These are phyloP conservation scores for Boletus speciosus DNA, from an alignment of 768 basidiomycete genomes.

Conservation along the genomic window DNA sequence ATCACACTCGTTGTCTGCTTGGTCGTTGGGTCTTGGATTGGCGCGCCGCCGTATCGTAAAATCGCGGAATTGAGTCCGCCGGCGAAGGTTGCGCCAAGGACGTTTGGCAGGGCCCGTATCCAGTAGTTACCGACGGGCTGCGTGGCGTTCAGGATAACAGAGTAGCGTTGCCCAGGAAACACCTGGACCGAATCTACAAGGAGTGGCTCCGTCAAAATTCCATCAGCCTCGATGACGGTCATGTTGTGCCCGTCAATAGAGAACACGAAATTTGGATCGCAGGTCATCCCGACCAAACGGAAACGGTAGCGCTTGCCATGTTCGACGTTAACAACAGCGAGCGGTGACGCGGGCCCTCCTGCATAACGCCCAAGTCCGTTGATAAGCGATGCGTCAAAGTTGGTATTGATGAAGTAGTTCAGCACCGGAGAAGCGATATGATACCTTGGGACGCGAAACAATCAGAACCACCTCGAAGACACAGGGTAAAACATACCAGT, in stretches of 20 bases:
- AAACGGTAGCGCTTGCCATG: conserved; percentile 43
- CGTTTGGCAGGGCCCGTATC: conserved; percentile 41
- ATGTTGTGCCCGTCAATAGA: conserved; percentile 47
- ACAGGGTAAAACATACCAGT: conserved; percentile 16
- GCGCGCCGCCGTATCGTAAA: conserved; percentile 46
- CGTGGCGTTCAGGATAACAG: conserved; percentile 42
- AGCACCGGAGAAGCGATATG: conserved; percentile 18
- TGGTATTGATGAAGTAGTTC: conserved; percentile 14
- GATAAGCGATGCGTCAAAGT: conserved; percentile 26
- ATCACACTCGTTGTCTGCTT: conserved; percentile 20
- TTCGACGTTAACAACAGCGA: conserved; percentile 40
- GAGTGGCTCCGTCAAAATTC: conserved; percentile 39
- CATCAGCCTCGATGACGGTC: conserved; percentile 44
- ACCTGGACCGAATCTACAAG: conserved; percentile 38
- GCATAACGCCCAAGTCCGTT: conserved; percentile 31
- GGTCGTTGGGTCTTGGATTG: conserved; percentile 38
- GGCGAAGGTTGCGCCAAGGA: conserved; percentile 16
- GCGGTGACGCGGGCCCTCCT: conserved; percentile 35
- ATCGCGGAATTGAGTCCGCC: conserved; percentile 54
- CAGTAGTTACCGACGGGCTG: conserved; percentile 52
- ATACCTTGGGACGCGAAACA: conserved; percentile 15
- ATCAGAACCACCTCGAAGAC: neutral
- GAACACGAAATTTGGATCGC: conserved; percentile 42
- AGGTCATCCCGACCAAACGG: conserved; percentile 45
- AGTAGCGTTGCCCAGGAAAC: conserved; percentile 39